A percentile compares a stretch with the other conserved stretches of the same genome.
Conservation (phyloP, 2,329 filamentous ascomycete genomes). For the Aphanoascus verrucosus region DNA sequence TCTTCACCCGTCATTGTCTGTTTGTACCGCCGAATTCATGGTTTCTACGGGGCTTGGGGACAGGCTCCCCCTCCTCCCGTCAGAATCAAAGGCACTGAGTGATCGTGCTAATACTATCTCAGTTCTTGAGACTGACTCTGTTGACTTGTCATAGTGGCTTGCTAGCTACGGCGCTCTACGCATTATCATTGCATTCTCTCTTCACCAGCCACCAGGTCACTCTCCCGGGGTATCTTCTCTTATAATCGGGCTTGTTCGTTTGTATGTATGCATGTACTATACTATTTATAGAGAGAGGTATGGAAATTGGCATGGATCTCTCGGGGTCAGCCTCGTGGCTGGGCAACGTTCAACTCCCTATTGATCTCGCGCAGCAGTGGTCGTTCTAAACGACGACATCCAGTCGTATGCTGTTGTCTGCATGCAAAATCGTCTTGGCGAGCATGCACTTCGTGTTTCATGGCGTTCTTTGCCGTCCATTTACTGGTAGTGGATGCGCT, state of each 20-base stretch:
- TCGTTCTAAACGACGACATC: background rate
- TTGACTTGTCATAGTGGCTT: no score
- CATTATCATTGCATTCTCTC: no score
- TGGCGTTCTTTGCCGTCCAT: background rate
- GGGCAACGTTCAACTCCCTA: background rate
- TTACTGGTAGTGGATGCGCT: background rate
- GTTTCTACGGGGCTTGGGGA: no score
- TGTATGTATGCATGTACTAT: background rate
- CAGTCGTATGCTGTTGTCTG: background rate
- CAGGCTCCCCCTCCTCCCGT: no score
- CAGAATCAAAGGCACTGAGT: no score
- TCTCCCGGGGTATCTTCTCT: background rate
- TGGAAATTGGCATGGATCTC: no score
- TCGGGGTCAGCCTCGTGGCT: background rate
- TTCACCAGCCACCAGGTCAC: no score
- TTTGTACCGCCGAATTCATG: no score
- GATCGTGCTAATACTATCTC: no score
- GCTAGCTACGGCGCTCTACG: no score
- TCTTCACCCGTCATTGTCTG: background rate
- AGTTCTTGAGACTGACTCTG: no score
- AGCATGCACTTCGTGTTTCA: background rate
- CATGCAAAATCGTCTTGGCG: background rate
- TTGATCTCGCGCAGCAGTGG: background rate
- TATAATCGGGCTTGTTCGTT: background rate
- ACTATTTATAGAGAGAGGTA: background rate